Conservation (phyloP, 2,329 filamentous ascomycete species). For the Fusarium sp. region DNA sequence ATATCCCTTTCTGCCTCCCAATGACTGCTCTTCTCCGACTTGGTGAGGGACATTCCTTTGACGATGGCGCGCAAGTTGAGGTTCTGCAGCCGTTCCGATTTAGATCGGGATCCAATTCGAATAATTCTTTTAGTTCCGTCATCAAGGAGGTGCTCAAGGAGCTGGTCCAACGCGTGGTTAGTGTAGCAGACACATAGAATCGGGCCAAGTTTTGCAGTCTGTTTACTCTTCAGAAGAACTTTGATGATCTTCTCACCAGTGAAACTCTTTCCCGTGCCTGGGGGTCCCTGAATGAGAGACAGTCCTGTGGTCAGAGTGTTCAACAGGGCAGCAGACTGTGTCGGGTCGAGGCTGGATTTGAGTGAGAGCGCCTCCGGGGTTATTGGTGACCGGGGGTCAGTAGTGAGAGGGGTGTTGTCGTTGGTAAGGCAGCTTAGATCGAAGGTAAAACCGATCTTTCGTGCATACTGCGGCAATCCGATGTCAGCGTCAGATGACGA, state of each 20-base stretch:
- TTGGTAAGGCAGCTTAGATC: not conserved
- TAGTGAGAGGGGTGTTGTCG: not conserved
- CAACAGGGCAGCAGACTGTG: not conserved
- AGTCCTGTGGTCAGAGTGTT: not conserved
- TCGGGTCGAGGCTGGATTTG: not conserved
- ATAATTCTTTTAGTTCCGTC: not conserved
- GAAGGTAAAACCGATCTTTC: not conserved
- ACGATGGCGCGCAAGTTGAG: not conserved
- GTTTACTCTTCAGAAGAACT: not conserved
- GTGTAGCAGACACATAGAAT: slow-evolving; percentile 4
- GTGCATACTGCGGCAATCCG: not conserved
- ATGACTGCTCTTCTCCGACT: not conserved
- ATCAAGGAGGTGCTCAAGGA: not conserved
- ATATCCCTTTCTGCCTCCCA: not conserved
- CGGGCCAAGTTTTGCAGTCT: not conserved
- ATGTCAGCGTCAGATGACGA: not conserved
- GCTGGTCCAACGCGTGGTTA: not conserved
- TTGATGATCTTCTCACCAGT: slow-evolving; percentile 8
- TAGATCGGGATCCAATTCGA: not conserved
- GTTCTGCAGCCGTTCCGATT: not conserved
- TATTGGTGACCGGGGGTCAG: not conserved
- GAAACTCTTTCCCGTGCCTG: not conserved
- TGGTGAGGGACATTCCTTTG: not conserved
- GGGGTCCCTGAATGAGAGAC: not conserved
- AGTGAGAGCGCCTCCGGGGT: not conserved